Evolutionary conservation across 371 early-diverging fungal genomes (phyloP).

Genomic region (Encephalitozoon hellem): DNA sequence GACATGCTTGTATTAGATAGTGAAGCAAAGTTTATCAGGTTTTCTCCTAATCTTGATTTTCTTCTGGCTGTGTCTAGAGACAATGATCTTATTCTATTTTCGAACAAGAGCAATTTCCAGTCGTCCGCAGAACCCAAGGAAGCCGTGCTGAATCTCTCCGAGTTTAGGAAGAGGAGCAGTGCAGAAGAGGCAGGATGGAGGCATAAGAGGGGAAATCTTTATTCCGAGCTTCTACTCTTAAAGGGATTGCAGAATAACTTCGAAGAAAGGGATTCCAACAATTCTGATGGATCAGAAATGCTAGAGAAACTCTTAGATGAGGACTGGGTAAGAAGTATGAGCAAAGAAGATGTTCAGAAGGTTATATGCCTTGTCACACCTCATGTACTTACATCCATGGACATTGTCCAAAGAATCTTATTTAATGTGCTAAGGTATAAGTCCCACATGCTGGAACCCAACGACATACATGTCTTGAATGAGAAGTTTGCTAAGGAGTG

Average conservation of each 20-base stretch:
- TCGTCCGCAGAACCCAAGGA: not conserved
- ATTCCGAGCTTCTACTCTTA: not conserved
- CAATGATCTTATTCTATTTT: conserved; percentile 17
- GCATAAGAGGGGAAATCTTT: not conserved
- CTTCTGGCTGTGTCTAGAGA: not conserved
- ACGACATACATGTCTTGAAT: not conserved
- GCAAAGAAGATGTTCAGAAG: not conserved
- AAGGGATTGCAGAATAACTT: not conserved
- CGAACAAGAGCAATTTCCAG: conserved; percentile 3
- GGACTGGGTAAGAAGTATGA: not conserved
- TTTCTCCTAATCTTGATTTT: conserved; percentile 15
- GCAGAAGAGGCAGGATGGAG: not conserved
- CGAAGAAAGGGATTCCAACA: not conserved
- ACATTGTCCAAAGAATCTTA: not conserved
- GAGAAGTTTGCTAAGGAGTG: not conserved
- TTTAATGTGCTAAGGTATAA: not conserved
- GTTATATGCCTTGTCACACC: not conserved
- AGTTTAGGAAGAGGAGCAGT: not conserved
- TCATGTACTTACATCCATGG: not conserved
- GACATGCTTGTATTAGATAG: not conserved
- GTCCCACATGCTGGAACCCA: not conserved
- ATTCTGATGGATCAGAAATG: not conserved
- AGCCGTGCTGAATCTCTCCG: not conserved
- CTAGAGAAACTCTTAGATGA: not conserved
- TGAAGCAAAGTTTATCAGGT: conserved; percentile 22